Conservation (phyloP, 768 basidiomycete genomes). For the Clathrus columnatus region DNA sequence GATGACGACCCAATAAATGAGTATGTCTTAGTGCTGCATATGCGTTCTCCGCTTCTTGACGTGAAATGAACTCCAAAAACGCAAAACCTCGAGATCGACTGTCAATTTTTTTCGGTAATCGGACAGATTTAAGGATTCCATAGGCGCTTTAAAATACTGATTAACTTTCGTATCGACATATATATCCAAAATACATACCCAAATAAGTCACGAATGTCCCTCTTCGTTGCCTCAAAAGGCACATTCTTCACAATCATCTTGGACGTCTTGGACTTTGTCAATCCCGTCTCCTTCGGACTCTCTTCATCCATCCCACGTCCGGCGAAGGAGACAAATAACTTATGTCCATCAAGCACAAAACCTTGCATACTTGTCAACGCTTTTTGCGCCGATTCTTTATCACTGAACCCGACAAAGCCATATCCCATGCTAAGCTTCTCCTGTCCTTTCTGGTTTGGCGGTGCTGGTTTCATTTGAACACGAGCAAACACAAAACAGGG, state of each 20-base stretch:
- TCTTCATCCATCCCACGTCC: constrained; percentile 67
- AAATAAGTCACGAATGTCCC: constrained; percentile 85
- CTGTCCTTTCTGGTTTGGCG: constrained; percentile 47
- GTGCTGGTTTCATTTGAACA: constrained; percentile 85
- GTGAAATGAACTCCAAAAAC: constrained; percentile 88
- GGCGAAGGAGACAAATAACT: constrained; percentile 76
- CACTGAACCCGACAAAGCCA: constrained; percentile 89
- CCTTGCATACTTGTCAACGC: constrained; percentile 74
- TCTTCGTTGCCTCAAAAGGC: constrained; percentile 92
- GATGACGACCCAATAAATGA: constrained; percentile 90
- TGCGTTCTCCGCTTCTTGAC: constrained; percentile 85
- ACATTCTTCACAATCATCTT: constrained; percentile 99
- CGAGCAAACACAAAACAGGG: constrained; percentile 81
- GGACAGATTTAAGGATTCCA: constrained; percentile 89
- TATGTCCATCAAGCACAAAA: constrained; percentile 80
- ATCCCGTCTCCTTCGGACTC: constrained; percentile 28
- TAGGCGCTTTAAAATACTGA: constrained; percentile 50
- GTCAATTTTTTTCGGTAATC: constrained; percentile 88
- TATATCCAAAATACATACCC: constrained; percentile 43
- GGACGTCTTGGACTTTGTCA: constrained; percentile 56
- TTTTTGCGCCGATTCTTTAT: constrained; percentile 58
- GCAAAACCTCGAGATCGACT: constrained; percentile 88
- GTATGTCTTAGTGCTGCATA: constrained; percentile 84
- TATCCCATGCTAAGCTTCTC: constrained; percentile 86
- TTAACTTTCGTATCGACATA: background rate